Conservation (phyloP, 2,329 filamentous ascomycete species). For the Graphilbum ipis-grandicollis region DNA sequence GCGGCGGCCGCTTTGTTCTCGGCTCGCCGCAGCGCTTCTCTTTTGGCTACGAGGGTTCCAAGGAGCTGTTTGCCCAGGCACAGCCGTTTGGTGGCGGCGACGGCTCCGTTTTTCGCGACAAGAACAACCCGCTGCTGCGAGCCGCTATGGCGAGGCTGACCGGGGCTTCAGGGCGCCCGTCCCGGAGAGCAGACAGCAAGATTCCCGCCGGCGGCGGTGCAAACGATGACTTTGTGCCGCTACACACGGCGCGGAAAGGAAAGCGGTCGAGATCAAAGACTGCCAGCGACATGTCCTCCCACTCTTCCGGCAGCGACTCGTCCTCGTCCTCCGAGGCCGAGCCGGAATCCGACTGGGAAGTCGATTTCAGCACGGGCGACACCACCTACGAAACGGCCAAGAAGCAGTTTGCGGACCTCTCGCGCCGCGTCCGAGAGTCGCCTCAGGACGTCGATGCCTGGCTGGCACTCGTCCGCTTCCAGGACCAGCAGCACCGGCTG, state of each 20-base stretch:
- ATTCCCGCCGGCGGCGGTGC: constrained; percentile 3
- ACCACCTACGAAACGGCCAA: background rate
- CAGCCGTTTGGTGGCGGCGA: constrained; percentile 24
- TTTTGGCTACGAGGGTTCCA: constrained; percentile 48
- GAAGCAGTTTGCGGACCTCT: constrained; percentile 26
- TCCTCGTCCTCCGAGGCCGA: constrained; percentile 21
- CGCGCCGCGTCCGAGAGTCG: constrained; percentile 42
- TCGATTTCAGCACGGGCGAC: constrained; percentile 6
- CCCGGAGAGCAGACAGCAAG: too few relatives aligned
- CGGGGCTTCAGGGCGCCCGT: constrained; percentile 15
- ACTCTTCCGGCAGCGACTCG: constrained; percentile 9
- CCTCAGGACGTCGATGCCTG: constrained; percentile 56
- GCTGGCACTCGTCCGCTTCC: constrained; percentile 63
- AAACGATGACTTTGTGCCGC: constrained; percentile 28
- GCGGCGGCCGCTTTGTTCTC: constrained; percentile 53
- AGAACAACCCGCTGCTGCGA: constrained; percentile 24
- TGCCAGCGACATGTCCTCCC: background rate
- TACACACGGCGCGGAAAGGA: constrained; percentile 21
- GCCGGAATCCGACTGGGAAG: constrained; percentile 11
- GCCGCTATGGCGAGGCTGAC: constrained; percentile 12
- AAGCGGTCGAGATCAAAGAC: too few relatives aligned
- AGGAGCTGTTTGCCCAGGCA: constrained; percentile 34
- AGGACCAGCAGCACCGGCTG: constrained; percentile 40
- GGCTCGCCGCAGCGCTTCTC: constrained; percentile 38
- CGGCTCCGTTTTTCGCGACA: constrained; percentile 22